Evolutionary conservation across 129 eudicot genomes (phyloP).

Genomic region (Tagetes patula): DNA sequence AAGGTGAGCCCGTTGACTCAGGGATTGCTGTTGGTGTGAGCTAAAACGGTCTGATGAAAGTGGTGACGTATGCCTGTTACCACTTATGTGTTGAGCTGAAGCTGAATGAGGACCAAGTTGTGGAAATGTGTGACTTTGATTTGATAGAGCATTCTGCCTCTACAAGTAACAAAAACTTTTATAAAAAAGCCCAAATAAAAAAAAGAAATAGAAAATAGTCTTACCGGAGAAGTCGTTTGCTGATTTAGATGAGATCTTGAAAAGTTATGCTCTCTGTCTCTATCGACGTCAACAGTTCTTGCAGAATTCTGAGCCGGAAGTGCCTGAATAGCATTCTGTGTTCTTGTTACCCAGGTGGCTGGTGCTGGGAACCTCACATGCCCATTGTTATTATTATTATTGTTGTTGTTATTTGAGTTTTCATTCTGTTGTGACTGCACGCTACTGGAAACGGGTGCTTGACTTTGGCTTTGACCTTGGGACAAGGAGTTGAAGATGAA

Average conservation of each 20-base stretch:
- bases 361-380: slow-evolving; percentile 44
- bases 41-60: slow-evolving; percentile 39
- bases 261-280: slow-evolving; percentile 40
- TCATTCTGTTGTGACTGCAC: slow-evolving; percentile 41
- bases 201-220: not conserved
- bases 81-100: slow-evolving; percentile 33
- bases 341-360: slow-evolving; percentile 37
- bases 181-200: not conserved
- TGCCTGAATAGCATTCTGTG: slow-evolving; percentile 60
- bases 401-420: slow-evolving; percentile 25
- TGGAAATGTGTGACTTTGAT: slow-evolving; percentile 36
- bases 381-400: slow-evolving; percentile 30
- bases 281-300: slow-evolving; percentile 28
- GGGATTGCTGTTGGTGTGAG: slow-evolving; percentile 37
- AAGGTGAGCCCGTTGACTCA: slow-evolving; percentile 32
- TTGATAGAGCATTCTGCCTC: slow-evolving; percentile 30
- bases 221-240: slow-evolving; percentile 42
- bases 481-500: slow-evolving; percentile 30
- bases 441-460: slow-evolving; percentile 36
- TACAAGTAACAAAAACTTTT: slow-evolving; percentile 16
- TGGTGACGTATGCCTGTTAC: slow-evolving; percentile 34
- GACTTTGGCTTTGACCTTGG: slow-evolving; percentile 33
- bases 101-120: slow-evolving; percentile 37
- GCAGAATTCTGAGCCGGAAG: slow-evolving; percentile 55
- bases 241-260: slow-evolving; percentile 34